Percentiles rank a stretch among this genome's conserved stretches.
These are phyloP conservation scores for Myrica gale DNA, from an alignment of 306 rosid species.

Conservation along the genomic window DNA sequence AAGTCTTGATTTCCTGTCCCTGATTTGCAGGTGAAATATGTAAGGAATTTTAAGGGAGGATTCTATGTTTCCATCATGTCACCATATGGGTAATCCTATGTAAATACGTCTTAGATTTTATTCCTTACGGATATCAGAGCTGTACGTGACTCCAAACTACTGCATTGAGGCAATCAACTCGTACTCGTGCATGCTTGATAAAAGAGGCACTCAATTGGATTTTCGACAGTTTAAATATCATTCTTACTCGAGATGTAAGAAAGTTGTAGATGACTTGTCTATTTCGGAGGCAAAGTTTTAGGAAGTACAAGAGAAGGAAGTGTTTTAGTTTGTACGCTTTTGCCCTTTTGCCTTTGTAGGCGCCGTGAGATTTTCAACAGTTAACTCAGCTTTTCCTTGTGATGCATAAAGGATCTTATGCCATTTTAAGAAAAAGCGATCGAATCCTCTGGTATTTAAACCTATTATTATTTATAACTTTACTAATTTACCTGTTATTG, in stretches of 20 bases:
- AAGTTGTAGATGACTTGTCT: slow-evolving; percentile 19
- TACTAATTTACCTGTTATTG: too few species aligned
- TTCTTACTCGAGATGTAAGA: slow-evolving; percentile 8
- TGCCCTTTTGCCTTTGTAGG: slow-evolving; percentile 33
- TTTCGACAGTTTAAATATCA: slow-evolving; percentile 15
- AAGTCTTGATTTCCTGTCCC: too few species aligned
- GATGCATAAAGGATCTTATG: slow-evolving; percentile 12
- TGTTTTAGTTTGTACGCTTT: slow-evolving; percentile 14
- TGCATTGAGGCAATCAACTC: slow-evolving; percentile 1
- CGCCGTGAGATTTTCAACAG: slow-evolving; percentile 29
- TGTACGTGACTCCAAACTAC: neutral
- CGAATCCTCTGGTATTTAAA: neutral
- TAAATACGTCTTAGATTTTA: too few species aligned
- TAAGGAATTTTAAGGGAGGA: too few species aligned
- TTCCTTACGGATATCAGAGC: too few species aligned
- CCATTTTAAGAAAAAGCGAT: slow-evolving; percentile 30
- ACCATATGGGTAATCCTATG: too few species aligned
- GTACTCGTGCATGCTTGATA: slow-evolving; percentile 11
- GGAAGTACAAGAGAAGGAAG: slow-evolving; percentile 14
- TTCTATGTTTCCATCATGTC: too few species aligned
- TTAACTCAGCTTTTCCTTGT: slow-evolving; percentile 11
- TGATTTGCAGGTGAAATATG: too few species aligned
- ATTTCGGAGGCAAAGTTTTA: slow-evolving; percentile 19
- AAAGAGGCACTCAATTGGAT: neutral
- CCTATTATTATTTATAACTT: too few species aligned